Percentiles rank a stretch among this genome's conserved stretches.
phyloP scores from a whole-genome alignment of 371 early-diverging fungal genomes.

The Syncephalastrum sp. region DNA sequence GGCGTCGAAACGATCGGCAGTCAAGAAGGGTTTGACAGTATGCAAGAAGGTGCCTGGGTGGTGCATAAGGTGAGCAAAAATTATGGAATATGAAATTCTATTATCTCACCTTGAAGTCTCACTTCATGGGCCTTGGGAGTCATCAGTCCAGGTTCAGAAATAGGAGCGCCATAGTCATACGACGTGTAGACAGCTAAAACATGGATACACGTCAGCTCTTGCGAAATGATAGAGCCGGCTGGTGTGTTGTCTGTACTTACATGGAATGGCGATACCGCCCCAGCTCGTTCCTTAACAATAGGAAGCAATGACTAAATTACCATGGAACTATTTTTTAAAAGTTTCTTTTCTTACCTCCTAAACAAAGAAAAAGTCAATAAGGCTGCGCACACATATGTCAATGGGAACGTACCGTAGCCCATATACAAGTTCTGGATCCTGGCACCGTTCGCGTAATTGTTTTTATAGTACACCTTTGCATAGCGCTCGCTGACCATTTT shows the following conservation, averaged over 20 bases:
- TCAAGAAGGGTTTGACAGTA: conserved; percentile 17
- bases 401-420: conserved; percentile 3
- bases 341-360: conserved; percentile 2
- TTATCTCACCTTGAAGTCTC: conserved; percentile 4
- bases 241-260: neutral
- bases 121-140: conserved; percentile 9
- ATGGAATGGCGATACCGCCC: conserved; percentile 13
- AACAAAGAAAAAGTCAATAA: too few relatives aligned
- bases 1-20: conserved; percentile 12
- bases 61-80: neutral
- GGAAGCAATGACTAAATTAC: too few relatives aligned
- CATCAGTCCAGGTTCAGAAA: conserved; percentile 11
- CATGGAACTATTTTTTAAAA: too few relatives aligned
- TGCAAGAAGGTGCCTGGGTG: conserved; percentile 17
- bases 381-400: too few relatives aligned
- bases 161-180: conserved; percentile 19
- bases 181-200: neutral
- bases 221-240: too few relatives aligned
- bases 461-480: conserved; percentile 20
- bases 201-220: neutral
- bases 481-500: conserved; percentile 14
- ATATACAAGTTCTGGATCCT: conserved; percentile 15
- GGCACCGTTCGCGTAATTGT: conserved; percentile 16
- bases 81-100: too few relatives aligned
- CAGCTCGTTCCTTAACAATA: conserved; percentile 6